phyloP scores from a whole-genome alignment of 2,329 filamentous ascomycete genomes.

The Sphaceloma murrayae region DNA sequence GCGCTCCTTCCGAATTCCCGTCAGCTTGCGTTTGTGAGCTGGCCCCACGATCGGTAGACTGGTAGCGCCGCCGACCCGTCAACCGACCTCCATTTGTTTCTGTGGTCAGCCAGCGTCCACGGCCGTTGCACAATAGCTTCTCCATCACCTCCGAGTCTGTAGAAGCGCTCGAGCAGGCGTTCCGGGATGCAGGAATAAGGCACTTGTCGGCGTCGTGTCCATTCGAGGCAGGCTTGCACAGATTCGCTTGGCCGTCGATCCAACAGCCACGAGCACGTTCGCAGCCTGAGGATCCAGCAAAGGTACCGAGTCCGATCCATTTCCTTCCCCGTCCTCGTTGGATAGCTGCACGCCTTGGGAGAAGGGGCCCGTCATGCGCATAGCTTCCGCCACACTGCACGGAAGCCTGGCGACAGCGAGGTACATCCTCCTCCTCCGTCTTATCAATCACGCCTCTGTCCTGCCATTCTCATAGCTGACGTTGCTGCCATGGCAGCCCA shows the following conservation, averaged over 20 bases:
- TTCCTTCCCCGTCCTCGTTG: not conserved
- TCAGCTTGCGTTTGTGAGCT: not conserved
- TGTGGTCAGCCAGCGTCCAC: too few species aligned
- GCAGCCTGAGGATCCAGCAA: not conserved
- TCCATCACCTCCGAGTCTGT: too few species aligned
- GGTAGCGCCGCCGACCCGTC: not conserved
- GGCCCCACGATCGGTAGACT: not conserved
- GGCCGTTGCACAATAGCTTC: too few species aligned
- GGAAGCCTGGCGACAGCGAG: too few species aligned
- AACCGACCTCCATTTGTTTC: not conserved
- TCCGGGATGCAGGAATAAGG: too few species aligned
- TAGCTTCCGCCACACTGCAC: not conserved
- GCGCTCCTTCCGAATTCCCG: not conserved
- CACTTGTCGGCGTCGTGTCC: too few species aligned
- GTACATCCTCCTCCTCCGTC: not conserved
- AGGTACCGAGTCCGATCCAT: not conserved
- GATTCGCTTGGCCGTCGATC: not conserved
- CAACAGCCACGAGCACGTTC: not conserved
- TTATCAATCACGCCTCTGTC: too few species aligned
- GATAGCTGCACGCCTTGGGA: too few species aligned
- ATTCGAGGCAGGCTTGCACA: not conserved
- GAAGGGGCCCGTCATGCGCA: too few species aligned
- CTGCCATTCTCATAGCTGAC: too few species aligned
- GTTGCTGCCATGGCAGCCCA: conserved; percentile 11
- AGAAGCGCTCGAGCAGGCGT: too few species aligned